Conservation (phyloP, 192 early-diverging fungal species). For the Geranomyces variabilis region DNA sequence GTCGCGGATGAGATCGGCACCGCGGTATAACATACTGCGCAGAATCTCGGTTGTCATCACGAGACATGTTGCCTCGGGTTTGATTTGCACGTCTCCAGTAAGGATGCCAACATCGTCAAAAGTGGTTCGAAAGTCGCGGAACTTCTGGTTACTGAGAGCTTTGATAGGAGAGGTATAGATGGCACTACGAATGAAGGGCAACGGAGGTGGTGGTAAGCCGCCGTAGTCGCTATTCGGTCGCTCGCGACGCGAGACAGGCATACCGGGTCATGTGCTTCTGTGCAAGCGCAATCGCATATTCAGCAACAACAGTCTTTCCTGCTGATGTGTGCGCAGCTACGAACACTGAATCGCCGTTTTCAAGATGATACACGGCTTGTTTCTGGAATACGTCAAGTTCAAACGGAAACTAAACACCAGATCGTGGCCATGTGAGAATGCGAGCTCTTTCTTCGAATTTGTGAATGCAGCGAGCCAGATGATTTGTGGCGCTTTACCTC, state of each 20-base stretch:
- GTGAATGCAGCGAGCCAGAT: not conserved
- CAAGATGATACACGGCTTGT: slow-evolving; percentile 93
- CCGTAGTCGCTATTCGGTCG: not conserved
- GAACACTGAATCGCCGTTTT: slow-evolving; percentile 94
- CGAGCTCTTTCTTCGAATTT: not conserved
- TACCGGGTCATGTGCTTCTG: slow-evolving; percentile 90
- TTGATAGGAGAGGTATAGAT: slow-evolving; percentile 99
- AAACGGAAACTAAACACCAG: slow-evolving; percentile 75
- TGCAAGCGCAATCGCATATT: slow-evolving; percentile 95
- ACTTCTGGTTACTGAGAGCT: slow-evolving; percentile 98
- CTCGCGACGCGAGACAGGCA: not conserved
- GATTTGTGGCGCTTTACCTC: slow-evolving; percentile 43
- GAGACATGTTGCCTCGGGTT: slow-evolving; percentile 92
- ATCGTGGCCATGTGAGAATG: not conserved
- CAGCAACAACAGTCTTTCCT: slow-evolving; percentile 98
- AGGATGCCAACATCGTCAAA: slow-evolving; percentile 96
- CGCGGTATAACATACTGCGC: slow-evolving; percentile 95
- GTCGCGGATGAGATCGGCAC: slow-evolving; percentile 94
- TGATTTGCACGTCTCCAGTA: slow-evolving; percentile 97
- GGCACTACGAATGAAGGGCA: slow-evolving; percentile 54
- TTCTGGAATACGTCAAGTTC: slow-evolving; percentile 98
- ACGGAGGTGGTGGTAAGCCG: not conserved
- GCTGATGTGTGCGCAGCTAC: slow-evolving; percentile 98
- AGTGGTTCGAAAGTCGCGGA: slow-evolving; percentile 85
- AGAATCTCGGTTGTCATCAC: slow-evolving; percentile 99